Evolutionary conservation across 805 yeast genomes (phyloP).

Genomic region (Myxozyma nipponensis): DNA sequence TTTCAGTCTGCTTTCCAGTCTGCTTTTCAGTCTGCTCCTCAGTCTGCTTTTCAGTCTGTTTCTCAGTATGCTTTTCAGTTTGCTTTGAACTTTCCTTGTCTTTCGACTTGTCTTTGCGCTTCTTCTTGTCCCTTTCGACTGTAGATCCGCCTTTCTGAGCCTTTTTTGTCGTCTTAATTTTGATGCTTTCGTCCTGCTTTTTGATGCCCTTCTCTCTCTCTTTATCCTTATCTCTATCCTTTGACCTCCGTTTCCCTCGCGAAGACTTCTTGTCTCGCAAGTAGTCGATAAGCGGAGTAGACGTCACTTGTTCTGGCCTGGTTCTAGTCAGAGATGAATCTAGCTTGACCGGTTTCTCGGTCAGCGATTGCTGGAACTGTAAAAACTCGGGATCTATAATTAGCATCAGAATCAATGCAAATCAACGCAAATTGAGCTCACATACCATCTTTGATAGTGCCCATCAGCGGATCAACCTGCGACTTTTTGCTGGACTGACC

Average conservation of each 20-base stretch:
- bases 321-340: background rate
- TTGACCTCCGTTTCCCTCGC: background rate
- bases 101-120: background rate
- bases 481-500: constrained; percentile 6
- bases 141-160: no score
- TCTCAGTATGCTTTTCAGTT: no score
- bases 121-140: no score
- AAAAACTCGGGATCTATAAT: constrained; percentile 34
- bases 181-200: background rate
- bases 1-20: no score
- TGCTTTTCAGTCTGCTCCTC: no score
- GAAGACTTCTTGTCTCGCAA: constrained; percentile 1
- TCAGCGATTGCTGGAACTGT: constrained; percentile 35
- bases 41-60: no score
- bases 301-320: background rate
- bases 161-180: no score
- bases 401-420: background rate
- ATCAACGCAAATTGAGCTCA: background rate
- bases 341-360: constrained; percentile 1
- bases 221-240: constrained; percentile 4
- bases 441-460: constrained; percentile 33
- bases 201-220: constrained; percentile 9
- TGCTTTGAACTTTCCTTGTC: background rate
- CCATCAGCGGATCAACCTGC: constrained; percentile 32
- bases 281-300: constrained; percentile 26